Conservation (phyloP, 164 flowering plant species). For the Magnolia officinalis region DNA sequence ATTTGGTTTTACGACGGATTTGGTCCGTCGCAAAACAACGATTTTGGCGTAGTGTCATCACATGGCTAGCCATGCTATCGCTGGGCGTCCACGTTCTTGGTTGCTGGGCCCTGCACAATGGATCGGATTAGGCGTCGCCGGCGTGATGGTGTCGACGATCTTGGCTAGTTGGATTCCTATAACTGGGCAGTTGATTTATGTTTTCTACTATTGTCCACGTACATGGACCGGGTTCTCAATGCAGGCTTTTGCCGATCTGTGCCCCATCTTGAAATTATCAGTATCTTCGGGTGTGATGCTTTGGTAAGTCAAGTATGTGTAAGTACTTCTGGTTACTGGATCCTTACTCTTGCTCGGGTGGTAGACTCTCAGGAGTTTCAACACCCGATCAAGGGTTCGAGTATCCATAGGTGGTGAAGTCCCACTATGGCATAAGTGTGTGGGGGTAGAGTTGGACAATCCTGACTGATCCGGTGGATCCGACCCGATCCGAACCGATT, state of each 20-base stretch:
- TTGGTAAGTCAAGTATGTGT: constrained; percentile 29
- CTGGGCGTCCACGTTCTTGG: constrained; percentile 34
- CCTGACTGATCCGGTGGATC: no score
- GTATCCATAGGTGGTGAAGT: no score
- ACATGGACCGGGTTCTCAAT: constrained; percentile 61
- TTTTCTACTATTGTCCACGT: constrained; percentile 39
- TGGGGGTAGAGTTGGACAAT: no score
- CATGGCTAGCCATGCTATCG: constrained; percentile 36
- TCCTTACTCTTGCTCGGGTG: no score
- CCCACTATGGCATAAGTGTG: no score
- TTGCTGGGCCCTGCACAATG: constrained; percentile 39
- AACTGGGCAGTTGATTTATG: constrained; percentile 33
- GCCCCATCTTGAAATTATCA: constrained; percentile 54
- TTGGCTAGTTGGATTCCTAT: constrained; percentile 43
- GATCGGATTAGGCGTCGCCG: constrained; percentile 32
- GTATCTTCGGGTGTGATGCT: constrained; percentile 62
- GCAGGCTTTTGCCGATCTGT: constrained; percentile 47
- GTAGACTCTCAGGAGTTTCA: no score
- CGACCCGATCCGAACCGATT: no score
- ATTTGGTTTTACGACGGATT: no score
- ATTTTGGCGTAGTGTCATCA: no score
- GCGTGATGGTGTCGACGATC: constrained; percentile 37
- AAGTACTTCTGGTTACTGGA: no score
- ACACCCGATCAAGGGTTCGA: no score
- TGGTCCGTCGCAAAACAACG: no score